Conservation (phyloP, 2,329 filamentous ascomycete species). For the Microdochium nivale region DNA sequence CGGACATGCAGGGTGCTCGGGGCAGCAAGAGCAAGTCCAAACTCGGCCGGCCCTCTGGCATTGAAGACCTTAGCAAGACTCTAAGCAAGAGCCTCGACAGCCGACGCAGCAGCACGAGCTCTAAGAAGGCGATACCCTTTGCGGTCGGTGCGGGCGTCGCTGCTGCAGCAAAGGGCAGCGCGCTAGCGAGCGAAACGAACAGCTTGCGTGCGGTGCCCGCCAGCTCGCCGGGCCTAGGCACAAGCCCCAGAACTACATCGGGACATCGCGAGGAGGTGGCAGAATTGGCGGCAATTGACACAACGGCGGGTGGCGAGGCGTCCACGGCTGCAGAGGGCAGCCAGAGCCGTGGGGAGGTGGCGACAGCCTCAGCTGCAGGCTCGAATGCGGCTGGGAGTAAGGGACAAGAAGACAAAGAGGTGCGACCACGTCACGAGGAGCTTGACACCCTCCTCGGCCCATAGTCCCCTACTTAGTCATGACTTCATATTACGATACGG, state of each 20-base stretch:
- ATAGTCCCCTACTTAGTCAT: neutral
- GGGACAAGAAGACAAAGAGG: neutral
- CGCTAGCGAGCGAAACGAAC: conserved; percentile 49
- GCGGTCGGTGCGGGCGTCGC: conserved; percentile 28
- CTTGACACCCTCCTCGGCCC: neutral
- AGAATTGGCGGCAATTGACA: neutral
- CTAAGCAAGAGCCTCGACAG: conserved; percentile 85
- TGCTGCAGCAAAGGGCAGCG: conserved; percentile 42
- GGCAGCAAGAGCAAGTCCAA: conserved; percentile 30
- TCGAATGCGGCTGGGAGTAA: neutral
- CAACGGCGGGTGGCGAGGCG: neutral
- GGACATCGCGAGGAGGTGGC: neutral
- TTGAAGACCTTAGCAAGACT: conserved; percentile 68
- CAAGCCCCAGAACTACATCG: conserved; percentile 20
- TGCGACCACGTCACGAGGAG: neutral
- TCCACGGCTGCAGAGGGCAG: neutral
- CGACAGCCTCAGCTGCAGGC: neutral
- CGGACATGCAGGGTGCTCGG: conserved; percentile 50
- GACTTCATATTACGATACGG: neutral
- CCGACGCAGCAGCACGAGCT: conserved; percentile 78
- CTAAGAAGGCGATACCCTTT: conserved; percentile 64
- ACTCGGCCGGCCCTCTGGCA: conserved; percentile 33
- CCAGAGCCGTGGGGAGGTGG: neutral
- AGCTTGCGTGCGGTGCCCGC: conserved; percentile 41
- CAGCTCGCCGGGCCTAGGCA: conserved; percentile 20